Percentiles rank a stretch among this genome's conserved stretches.
These are phyloP conservation scores for Aspergillus sp. DNA, from an alignment of 2,329 filamentous ascomycete species.

Conservation along the genomic window DNA sequence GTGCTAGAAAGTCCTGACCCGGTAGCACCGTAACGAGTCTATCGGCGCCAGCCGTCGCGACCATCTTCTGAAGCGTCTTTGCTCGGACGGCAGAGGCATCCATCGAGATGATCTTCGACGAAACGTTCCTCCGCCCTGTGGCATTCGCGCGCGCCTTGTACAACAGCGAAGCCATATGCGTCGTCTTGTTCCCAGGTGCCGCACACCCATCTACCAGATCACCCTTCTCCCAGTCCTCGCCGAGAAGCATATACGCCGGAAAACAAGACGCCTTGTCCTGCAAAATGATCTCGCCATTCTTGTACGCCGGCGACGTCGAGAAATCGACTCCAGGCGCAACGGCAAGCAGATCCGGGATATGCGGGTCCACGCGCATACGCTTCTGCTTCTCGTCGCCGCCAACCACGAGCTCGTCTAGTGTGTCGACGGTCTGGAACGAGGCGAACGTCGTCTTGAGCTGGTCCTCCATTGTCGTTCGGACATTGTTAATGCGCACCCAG, in stretches of 20 bases:
- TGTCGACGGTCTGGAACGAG: slow-evolving; percentile 61
- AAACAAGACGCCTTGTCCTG: slow-evolving; percentile 98
- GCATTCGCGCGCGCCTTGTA: slow-evolving; percentile 23
- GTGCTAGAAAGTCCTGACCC: slow-evolving; percentile 79
- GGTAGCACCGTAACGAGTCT: slow-evolving; percentile 68
- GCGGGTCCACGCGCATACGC: slow-evolving; percentile 63
- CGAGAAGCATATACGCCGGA: slow-evolving; percentile 82
- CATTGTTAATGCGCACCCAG: slow-evolving; percentile 86
- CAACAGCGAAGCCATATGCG: slow-evolving; percentile 81
- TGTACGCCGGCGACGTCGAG: slow-evolving; percentile 74
- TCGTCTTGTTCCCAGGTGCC: slow-evolving; percentile 96
- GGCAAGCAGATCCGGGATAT: slow-evolving; percentile 84
- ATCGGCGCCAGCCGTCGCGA: slow-evolving; percentile 73
- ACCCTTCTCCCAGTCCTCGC: slow-evolving; percentile 60
- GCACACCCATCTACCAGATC: slow-evolving; percentile 91
- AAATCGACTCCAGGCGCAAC: slow-evolving; percentile 74
- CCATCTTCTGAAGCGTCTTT: slow-evolving; percentile 81
- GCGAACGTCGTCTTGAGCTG: slow-evolving; percentile 78
- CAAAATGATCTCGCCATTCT: slow-evolving; percentile 76
- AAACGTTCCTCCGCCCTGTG: slow-evolving; percentile 25
- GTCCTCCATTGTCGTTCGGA: slow-evolving; percentile 71
- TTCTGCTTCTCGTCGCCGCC: slow-evolving; percentile 33
- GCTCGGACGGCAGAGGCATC: slow-evolving; percentile 59
- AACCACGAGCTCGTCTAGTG: slow-evolving; percentile 61
- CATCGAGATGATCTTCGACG: slow-evolving; percentile 53